A percentile compares a stretch with the other conserved stretches of the same genome.
Evolutionary conservation across 345 rosid species (phyloP).

Genomic region (Gossypium arboreum): DNA sequence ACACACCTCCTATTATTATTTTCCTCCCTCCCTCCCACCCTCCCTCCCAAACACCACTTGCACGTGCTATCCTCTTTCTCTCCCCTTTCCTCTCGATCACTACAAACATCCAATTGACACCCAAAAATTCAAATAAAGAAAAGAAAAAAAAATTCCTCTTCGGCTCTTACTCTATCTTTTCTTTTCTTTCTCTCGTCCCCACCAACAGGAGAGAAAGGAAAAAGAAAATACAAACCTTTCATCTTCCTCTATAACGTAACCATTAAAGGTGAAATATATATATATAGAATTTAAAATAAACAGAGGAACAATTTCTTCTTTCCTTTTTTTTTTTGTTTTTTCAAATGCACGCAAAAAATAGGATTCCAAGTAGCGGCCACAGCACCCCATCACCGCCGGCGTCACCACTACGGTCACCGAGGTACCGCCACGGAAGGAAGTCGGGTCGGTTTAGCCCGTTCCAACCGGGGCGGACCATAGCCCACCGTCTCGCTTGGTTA

Average conservation of each 20-base stretch:
- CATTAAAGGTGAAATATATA: neutral
- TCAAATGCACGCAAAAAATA: constrained; percentile 79
- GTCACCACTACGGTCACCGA: constrained; percentile 88
- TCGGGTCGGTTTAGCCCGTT: constrained; percentile 48
- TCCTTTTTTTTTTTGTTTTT: neutral
- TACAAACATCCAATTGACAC: neutral
- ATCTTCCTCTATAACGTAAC: constrained; percentile 4
- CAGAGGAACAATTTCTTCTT: neutral
- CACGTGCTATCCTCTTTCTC: constrained; percentile 7
- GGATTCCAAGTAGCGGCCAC: constrained; percentile 95
- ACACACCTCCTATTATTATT: neutral
- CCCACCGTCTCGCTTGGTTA: constrained; percentile 86
- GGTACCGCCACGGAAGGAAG: constrained; percentile 74
- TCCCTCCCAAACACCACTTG: constrained; percentile 17
- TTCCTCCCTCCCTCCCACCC: neutral
- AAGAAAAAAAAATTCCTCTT: neutral
- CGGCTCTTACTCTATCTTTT: neutral
- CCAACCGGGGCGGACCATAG: constrained; percentile 49
- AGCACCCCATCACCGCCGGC: constrained; percentile 91
- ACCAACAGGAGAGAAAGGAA: neutral
- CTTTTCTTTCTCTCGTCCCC: constrained; percentile 10
- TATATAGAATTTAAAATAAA: neutral
- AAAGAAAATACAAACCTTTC: neutral
- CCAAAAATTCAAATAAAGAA: neutral
- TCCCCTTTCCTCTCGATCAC: constrained; percentile 8